Percentiles rank a stretch among this genome's conserved stretches.
These are phyloP conservation scores for Penicillium sp. DNA, from an alignment of 2,329 filamentous ascomycete genomes.

Conservation along the genomic window DNA sequence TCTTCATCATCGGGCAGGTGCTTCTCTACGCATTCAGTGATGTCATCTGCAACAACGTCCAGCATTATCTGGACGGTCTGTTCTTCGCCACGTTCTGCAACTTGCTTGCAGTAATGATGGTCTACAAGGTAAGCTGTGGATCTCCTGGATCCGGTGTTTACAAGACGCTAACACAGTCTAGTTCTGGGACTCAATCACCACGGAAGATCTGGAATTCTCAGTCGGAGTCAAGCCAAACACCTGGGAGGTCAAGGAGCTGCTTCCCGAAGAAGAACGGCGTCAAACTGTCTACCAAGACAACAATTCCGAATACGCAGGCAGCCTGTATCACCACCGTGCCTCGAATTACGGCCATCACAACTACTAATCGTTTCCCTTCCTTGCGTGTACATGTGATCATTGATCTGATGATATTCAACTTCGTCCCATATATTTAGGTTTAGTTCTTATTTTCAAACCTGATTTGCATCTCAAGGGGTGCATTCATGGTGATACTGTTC, in stretches of 20 bases:
- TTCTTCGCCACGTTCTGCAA: conserved; percentile 96
- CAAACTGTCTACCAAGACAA: conserved; percentile 67
- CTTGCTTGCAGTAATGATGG: conserved; percentile 95
- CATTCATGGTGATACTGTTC: background rate
- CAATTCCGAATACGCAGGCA: conserved; percentile 45
- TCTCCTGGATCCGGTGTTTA: background rate
- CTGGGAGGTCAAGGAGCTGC: conserved; percentile 94
- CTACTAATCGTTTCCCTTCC: conserved; percentile 26
- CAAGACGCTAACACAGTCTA: conserved; percentile 43
- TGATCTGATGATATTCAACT: conserved; percentile 12
- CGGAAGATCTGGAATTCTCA: conserved; percentile 96
- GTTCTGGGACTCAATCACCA: conserved; percentile 99
- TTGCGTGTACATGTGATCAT: conserved; percentile 17
- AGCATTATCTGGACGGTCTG: conserved; percentile 90
- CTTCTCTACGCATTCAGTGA: conserved; percentile 87
- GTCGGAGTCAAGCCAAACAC: conserved; percentile 94
- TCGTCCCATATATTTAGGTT: conserved; percentile 9
- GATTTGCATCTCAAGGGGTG: background rate
- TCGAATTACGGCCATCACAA: conserved; percentile 40
- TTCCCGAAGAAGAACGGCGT: conserved; percentile 76
- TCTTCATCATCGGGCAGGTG: conserved; percentile 89
- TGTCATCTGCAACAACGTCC: conserved; percentile 75
- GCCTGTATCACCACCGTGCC: conserved; percentile 43
- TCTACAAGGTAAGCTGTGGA: conserved; percentile 74
- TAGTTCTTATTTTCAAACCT: background rate